These are phyloP conservation scores for Stagonosporopsis cucurbitacearum DNA, from an alignment of 2,329 filamentous ascomycete genomes.

Conservation along the genomic window DNA sequence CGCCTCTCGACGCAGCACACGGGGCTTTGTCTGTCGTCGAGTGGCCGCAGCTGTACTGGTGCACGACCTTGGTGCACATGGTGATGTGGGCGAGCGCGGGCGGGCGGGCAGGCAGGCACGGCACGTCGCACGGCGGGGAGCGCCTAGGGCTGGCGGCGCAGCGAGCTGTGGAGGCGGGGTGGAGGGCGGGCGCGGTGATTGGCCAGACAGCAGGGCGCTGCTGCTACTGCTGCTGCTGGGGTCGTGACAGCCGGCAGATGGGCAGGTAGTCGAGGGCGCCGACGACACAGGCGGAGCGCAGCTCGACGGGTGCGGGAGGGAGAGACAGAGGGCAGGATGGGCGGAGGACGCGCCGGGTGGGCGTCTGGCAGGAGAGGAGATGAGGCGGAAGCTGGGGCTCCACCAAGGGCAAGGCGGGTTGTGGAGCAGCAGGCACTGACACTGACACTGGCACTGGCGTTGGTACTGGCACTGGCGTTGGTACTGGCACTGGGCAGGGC, in stretches of 20 bases:
- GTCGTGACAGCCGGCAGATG: constrained; percentile 13
- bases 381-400: constrained; percentile 18
- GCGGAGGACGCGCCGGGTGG: constrained; percentile 3
- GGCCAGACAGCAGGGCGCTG: constrained; percentile 30
- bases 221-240: constrained; percentile 31
- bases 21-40: constrained; percentile 51
- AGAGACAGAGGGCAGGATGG: background rate
- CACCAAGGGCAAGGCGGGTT: constrained; percentile 16
- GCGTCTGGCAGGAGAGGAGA: constrained; percentile 19
- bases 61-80: constrained; percentile 56
- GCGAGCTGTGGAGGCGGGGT: constrained; percentile 29
- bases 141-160: constrained; percentile 32
- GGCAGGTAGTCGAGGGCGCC: constrained; percentile 9
- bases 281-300: constrained; percentile 19
- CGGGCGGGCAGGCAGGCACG: constrained; percentile 22
- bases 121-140: constrained; percentile 31
- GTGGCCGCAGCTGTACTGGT: constrained; percentile 57
- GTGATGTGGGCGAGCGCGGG: constrained; percentile 34
- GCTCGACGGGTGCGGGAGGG: constrained; percentile 7
- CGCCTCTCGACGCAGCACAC: constrained; percentile 55
- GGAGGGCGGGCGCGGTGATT: constrained; percentile 34
- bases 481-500: no score
- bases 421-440: constrained; percentile 18
- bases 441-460: no score
- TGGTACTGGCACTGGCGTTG: no score